Conservation (phyloP, 352 stramenopile genomes). For the Phytophthora tentaculata region DNA sequence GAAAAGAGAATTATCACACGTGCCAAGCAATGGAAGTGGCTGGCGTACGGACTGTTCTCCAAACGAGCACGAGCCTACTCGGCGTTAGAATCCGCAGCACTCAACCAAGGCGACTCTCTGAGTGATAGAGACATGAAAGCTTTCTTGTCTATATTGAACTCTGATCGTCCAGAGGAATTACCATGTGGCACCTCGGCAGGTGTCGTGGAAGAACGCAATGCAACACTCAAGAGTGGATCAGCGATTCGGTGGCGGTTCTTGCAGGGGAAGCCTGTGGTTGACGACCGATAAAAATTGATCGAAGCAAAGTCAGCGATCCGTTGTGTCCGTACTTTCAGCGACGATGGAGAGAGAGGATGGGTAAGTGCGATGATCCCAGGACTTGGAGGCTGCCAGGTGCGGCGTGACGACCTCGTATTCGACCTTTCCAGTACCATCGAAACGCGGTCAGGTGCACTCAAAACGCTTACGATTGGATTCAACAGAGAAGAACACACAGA, state of each 20-base stretch:
- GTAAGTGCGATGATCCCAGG: neutral
- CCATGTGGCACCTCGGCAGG: no score
- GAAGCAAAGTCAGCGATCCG: no score
- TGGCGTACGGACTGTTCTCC: neutral
- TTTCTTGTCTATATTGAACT: neutral
- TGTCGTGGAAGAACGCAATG: neutral
- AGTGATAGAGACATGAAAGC: neutral
- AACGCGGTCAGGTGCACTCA: neutral
- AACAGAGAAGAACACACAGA: neutral
- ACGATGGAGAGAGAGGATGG: neutral
- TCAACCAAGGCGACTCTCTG: no score
- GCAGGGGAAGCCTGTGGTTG: no score
- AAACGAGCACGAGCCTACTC: neutral
- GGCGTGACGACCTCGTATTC: neutral
- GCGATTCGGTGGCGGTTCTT: neutral
- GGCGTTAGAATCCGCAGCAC: neutral
- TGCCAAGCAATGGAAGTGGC: neutral
- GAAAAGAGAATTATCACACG: neutral
- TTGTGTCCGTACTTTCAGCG: neutral
- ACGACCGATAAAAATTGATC: no score
- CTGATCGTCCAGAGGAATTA: neutral
- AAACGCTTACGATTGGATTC: neutral
- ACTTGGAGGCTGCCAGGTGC: neutral
- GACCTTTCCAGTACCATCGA: neutral
- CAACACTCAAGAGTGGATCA: neutral